Base-by-base conservation (phyloP, 1,284 basidiomycete species). In the Marasmius oreades region DNA sequence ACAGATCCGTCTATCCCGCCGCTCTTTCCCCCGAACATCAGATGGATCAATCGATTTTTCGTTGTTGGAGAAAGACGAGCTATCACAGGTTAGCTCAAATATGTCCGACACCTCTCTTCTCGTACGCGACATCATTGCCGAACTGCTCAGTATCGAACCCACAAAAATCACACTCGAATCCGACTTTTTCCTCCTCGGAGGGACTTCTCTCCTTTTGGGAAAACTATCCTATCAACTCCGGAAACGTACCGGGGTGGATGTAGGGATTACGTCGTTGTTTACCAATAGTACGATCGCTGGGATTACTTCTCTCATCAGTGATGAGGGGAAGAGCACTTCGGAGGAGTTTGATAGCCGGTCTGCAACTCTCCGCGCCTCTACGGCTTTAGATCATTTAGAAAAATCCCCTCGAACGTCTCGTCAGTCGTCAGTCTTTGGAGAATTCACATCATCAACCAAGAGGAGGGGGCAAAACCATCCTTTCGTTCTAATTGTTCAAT, bases 181-280 rank as follows among this genome's bases (percentile, higher is more conserved):
- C 12, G 77, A 78, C 62, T 73, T 78, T 63, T 77, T 78, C 64
- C 63, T 77, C 1, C 66, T 78, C 36, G 77, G 77, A 39, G 77
- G 77, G 12, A 77, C 72, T 61, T 77, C 76, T 2, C 64, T 77
- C 5, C 69, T 77, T 22, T 68, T 77, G 4, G 77, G 77, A 6
- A 72, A 76, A 51, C 70, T 78, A 12, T 67, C 73, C 7, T 69
- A 77, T 57, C 65, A 69, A 45, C 67, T 77, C 42, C 72, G 76
- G 22, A 72, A 74, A 56, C 69, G 68, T 62, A 71, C 69, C 7
- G 74, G 74, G n/a, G 69, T 66, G 22, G 68, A 66, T 39, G 52
- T 78, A 10, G 67, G 66, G 16, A 70, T 77, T 14, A 63, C 73
- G 5, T 61, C 69, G 10, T 64, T 79, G 2, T 78, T 77, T 62